Percentiles rank a stretch among this genome's conserved stretches.
Evolutionary conservation across 495 filamentous ascomycete genomes (phyloP).

Genomic region (Podospora pseudopauciseta): DNA sequence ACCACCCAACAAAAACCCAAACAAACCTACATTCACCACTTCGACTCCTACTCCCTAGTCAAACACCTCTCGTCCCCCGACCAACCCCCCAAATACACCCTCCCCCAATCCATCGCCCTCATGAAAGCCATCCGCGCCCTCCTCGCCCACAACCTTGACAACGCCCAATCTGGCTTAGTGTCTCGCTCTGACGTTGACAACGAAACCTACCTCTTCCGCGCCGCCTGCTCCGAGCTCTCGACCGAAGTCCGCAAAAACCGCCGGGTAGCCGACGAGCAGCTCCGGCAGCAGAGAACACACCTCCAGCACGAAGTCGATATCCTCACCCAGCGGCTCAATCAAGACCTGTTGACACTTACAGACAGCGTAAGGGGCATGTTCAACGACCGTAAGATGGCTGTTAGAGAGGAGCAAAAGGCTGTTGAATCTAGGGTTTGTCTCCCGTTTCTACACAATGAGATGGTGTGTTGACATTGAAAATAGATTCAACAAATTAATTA

Average conservation of each 20-base stretch:
- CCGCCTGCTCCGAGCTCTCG: slow-evolving; percentile 87
- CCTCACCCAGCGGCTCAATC: slow-evolving; percentile 72
- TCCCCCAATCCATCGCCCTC: slow-evolving; percentile 65
- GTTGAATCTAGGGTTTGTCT: slow-evolving; percentile 64
- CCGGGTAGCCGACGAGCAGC: slow-evolving; percentile 61
- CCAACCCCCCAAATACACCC: slow-evolving; percentile 53
- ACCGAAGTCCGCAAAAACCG: slow-evolving; percentile 67
- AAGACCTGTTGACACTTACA: slow-evolving; percentile 73
- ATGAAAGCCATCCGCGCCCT: slow-evolving; percentile 86
- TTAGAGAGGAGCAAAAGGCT: slow-evolving; percentile 74
- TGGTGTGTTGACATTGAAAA: not conserved
- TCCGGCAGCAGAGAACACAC: slow-evolving; percentile 74
- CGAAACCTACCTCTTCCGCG: slow-evolving; percentile 88
- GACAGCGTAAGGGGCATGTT: slow-evolving; percentile 94
- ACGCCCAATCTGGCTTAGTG: slow-evolving; percentile 71
- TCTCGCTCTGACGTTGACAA: slow-evolving; percentile 79
- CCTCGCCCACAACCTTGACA: slow-evolving; percentile 71
- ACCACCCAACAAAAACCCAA: slow-evolving; percentile 19
- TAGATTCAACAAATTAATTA: slow-evolving; percentile 91
- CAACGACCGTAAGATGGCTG: slow-evolving; percentile 91
- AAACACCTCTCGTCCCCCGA: slow-evolving; percentile 58
- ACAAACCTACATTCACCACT: slow-evolving; percentile 86
- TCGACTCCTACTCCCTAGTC: slow-evolving; percentile 88
- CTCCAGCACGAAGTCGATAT: slow-evolving; percentile 95
- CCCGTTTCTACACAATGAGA: too few species aligned